phyloP scores from a whole-genome alignment of 1,139 yeast genomes.

The Wickerhamomyces sp. region DNA sequence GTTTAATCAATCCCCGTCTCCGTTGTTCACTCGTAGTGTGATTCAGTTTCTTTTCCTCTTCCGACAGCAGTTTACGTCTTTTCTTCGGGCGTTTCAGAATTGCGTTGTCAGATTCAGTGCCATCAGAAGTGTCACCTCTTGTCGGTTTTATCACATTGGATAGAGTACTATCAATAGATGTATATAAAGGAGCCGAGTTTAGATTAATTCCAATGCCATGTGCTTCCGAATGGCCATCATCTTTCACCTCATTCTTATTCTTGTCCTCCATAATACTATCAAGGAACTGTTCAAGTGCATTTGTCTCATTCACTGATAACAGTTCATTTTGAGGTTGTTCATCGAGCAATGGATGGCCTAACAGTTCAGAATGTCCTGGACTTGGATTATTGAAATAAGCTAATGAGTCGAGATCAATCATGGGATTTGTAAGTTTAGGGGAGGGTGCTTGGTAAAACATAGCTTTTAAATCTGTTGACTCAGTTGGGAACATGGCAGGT shows the following conservation, averaged over 20 bases:
- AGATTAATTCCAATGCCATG: no score
- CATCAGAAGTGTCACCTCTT: no score
- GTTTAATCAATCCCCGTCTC: conserved; percentile 67
- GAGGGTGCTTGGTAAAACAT: conserved; percentile 7
- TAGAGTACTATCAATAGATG: no score
- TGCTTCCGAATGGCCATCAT: no score
- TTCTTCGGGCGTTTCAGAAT: conserved; percentile 10
- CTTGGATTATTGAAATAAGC: conserved; percentile 5
- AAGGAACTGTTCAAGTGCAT: conserved; percentile 34
- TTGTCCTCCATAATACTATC: conserved; percentile 35
- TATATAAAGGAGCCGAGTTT: no score
- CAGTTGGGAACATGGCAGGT: not conserved
- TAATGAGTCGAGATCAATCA: conserved; percentile 7
- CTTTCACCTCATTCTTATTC: conserved; percentile 2
- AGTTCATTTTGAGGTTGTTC: conserved; percentile 7
- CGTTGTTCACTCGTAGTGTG: conserved; percentile 76
- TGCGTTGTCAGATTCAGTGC: not conserved
- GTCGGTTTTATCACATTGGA: no score
- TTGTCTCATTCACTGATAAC: conserved; percentile 27
- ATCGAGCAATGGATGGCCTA: not conserved
- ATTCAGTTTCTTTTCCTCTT: conserved; percentile 65
- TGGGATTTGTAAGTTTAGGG: conserved; percentile 11
- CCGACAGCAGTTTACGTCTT: conserved; percentile 47
- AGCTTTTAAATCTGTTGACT: conserved; percentile 4
- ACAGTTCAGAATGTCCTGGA: not conserved